phyloP scores from a whole-genome alignment of 305 asterid genomes.

The Coffea humblotiana region DNA sequence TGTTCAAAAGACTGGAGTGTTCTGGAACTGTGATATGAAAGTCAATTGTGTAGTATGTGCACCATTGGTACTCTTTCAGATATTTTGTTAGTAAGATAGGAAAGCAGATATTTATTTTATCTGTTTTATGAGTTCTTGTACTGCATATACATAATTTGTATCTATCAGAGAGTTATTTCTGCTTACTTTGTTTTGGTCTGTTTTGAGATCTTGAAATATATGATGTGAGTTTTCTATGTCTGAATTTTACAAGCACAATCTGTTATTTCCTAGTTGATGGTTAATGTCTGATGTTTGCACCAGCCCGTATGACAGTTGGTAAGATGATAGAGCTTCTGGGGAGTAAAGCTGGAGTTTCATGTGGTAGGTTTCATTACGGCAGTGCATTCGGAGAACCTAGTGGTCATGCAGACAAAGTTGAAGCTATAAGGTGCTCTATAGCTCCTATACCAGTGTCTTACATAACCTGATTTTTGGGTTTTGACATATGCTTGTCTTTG shows the following conservation, averaged over 20 bases:
- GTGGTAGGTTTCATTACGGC: constrained; percentile 97
- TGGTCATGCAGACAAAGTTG: constrained; percentile 97
- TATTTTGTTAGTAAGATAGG: background rate
- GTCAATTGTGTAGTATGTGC: too few species aligned
- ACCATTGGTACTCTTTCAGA: background rate
- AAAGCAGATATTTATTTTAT: background rate
- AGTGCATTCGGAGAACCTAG: constrained; percentile 98
- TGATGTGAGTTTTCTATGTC: too few species aligned
- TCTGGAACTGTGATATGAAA: background rate
- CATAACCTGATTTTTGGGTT: constrained; percentile 3
- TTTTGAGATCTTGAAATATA: background rate
- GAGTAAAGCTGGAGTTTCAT: constrained; percentile 95
- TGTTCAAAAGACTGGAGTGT: background rate
- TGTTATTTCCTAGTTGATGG: constrained; percentile 4
- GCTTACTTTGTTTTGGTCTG: background rate
- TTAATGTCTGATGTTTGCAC: constrained; percentile 26
- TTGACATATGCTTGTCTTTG: constrained; percentile 3
- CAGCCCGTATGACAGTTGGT: constrained; percentile 99
- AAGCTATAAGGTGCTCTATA: constrained; percentile 65
- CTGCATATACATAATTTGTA: background rate
- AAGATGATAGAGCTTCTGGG: constrained; percentile 99
- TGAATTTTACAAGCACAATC: background rate
- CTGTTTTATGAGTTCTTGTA: background rate
- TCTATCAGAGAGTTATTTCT: background rate
- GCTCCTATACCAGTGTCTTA: constrained; percentile 10